Percentiles rank a stretch among this genome's conserved stretches.
Conservation (phyloP, 1,139 yeast species). For the Hyphopichia burtonii region DNA sequence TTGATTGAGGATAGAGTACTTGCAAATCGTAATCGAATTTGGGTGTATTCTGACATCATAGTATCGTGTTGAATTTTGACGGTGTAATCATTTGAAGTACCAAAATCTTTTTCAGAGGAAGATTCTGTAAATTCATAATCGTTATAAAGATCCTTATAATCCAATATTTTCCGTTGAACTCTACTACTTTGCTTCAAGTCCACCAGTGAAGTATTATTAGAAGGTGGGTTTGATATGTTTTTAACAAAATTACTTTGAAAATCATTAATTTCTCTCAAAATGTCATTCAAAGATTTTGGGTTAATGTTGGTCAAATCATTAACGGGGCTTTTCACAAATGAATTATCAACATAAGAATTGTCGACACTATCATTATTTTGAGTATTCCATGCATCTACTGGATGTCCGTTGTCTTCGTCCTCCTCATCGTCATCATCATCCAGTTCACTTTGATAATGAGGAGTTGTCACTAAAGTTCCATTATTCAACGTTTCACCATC, state of each 20-base stretch:
- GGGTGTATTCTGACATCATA: conserved; percentile 35
- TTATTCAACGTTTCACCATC: neutral
- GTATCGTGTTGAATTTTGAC: conserved; percentile 40
- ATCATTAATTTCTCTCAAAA: conserved; percentile 31
- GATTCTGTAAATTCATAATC: conserved; percentile 12
- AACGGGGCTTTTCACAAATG: neutral
- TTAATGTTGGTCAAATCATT: neutral
- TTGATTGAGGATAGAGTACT: conserved; percentile 12
- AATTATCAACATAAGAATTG: neutral
- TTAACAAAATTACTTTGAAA: conserved; percentile 33
- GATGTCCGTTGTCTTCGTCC: conserved; percentile 6
- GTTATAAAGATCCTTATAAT: conserved; percentile 29
- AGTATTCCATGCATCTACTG: conserved; percentile 2
- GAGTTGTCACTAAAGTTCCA: neutral
- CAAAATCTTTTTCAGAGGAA: neutral
- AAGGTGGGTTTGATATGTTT: conserved; percentile 12
- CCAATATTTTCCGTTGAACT: conserved; percentile 37
- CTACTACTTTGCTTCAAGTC: conserved; percentile 15
- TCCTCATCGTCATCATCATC: conserved; percentile 28
- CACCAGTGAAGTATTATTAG: neutral
- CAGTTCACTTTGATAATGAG: conserved; percentile 24
- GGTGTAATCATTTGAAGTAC: conserved; percentile 15
- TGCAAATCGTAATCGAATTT: conserved; percentile 37
- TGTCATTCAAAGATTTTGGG: conserved; percentile 14
- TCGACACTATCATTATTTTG: neutral